These are phyloP conservation scores for Nymphaea colorata DNA, from an alignment of 164 flowering plant species.

Conservation along the genomic window DNA sequence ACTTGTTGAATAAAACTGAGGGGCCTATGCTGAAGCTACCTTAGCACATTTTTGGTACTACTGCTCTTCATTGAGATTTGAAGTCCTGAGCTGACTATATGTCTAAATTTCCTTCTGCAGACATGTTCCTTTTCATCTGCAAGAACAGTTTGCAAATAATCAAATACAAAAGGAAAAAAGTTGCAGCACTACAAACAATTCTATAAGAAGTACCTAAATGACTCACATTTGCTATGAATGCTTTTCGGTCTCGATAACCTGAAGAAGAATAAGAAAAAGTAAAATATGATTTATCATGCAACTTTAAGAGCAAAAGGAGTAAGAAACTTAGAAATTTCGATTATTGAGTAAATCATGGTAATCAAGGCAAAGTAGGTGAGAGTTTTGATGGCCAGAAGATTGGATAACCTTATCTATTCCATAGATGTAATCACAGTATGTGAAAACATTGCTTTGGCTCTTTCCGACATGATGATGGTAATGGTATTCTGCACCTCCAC, in stretches of 20 bases:
- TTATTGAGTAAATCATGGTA: no score
- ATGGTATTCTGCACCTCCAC: slow-evolving; percentile 93
- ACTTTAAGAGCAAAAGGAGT: no score
- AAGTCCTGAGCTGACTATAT: not conserved
- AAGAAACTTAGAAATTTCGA: no score
- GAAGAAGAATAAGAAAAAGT: no score
- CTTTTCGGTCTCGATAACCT: not conserved
- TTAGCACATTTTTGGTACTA: not conserved
- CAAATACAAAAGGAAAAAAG: not conserved
- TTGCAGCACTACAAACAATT: no score
- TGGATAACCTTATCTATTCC: slow-evolving; percentile 80
- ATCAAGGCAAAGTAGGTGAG: no score
- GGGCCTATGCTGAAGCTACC: no score
- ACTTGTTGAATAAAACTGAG: no score
- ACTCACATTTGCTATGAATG: not conserved
- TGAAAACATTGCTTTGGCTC: slow-evolving; percentile 91
- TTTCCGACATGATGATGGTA: slow-evolving; percentile 96
- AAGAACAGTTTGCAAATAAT: not conserved
- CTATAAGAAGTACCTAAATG: no score
- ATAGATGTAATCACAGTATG: slow-evolving; percentile 91
- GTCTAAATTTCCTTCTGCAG: not conserved
- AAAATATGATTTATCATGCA: no score
- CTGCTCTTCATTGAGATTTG: not conserved
- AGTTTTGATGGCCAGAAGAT: no score
- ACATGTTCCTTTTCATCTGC: not conserved